Conservation (phyloP, 495 filamentous ascomycete species). For the Penicillium paxilli region DNA sequence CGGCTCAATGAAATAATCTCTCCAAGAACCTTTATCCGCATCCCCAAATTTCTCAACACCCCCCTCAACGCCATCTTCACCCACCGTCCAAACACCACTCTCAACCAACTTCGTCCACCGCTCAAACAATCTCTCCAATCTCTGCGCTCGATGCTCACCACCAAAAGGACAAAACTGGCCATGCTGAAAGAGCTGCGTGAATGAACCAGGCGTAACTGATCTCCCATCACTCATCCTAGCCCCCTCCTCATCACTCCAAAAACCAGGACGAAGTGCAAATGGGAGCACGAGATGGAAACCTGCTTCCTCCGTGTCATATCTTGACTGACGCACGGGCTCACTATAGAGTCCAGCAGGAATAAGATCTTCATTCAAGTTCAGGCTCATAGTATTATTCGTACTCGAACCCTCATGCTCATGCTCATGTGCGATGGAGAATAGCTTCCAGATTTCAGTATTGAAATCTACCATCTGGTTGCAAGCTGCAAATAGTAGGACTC, state of each 20-base stretch:
- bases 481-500: constrained; percentile 25
- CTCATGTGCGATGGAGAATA: background rate
- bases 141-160: constrained; percentile 31
- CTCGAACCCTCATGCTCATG: constrained; percentile 1
- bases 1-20: constrained; percentile 34
- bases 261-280: constrained; percentile 13
- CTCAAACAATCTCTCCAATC: constrained; percentile 32
- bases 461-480: constrained; percentile 17
- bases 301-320: constrained; percentile 13
- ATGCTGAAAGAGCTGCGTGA: constrained; percentile 38
- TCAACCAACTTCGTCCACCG: constrained; percentile 39
- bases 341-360: constrained; percentile 22
- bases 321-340: constrained; percentile 4
- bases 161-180: constrained; percentile 36
- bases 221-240: constrained; percentile 35
- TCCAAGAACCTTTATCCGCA: constrained; percentile 30
- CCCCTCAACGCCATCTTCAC: constrained; percentile 36
- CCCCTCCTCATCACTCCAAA: constrained; percentile 2
- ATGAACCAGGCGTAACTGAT: constrained; percentile 14
- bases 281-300: constrained; percentile 23
- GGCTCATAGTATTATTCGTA: constrained; percentile 9
- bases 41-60: constrained; percentile 41
- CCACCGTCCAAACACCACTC: constrained; percentile 40
- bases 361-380: no score
- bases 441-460: constrained; percentile 7